A percentile compares a stretch with the other conserved stretches of the same genome.
Evolutionary conservation across 2,329 filamentous ascomycete species (phyloP).

Genomic region (Pseudopyricularia cyperi): DNA sequence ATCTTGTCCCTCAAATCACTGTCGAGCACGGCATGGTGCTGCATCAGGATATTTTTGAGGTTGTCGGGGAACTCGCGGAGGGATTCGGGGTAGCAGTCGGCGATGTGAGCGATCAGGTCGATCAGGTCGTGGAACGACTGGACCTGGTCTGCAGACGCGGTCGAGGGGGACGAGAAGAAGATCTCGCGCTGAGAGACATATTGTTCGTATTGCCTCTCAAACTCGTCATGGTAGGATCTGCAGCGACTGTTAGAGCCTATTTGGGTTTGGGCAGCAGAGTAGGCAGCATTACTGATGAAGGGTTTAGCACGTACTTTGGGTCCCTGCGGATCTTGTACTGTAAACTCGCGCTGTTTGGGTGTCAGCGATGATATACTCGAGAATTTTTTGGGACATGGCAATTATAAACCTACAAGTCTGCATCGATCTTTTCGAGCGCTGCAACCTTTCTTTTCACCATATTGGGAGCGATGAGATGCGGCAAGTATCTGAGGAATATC

Average conservation of each 20-base stretch:
- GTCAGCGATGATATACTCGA: background rate
- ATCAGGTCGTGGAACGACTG: constrained; percentile 83
- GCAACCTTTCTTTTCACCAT: constrained; percentile 86
- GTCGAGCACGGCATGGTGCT: constrained; percentile 74
- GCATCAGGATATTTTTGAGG: constrained; percentile 64
- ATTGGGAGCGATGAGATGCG: background rate
- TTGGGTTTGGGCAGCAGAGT: background rate
- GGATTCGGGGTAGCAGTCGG: constrained; percentile 81
- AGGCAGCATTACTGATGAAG: background rate
- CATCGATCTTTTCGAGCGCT: constrained; percentile 89
- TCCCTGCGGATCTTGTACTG: constrained; percentile 88
- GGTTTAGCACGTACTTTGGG: constrained; percentile 49
- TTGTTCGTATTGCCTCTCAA: constrained; percentile 69
- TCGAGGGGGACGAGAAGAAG: constrained; percentile 72
- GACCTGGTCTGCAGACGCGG: constrained; percentile 63
- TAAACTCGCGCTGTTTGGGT: constrained; percentile 53
- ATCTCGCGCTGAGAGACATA: constrained; percentile 87
- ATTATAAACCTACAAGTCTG: constrained; percentile 52
- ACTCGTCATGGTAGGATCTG: constrained; percentile 71
- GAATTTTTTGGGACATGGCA: background rate
- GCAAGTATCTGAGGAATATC: background rate
- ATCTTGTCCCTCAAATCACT: constrained; percentile 86
- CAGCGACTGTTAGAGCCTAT: constrained; percentile 2
- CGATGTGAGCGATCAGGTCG: constrained; percentile 85
- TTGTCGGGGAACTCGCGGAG: constrained; percentile 68